Base-by-base conservation (phyloP, 1,284 basidiomycete species). In the Cryptococcus sp. region DNA sequence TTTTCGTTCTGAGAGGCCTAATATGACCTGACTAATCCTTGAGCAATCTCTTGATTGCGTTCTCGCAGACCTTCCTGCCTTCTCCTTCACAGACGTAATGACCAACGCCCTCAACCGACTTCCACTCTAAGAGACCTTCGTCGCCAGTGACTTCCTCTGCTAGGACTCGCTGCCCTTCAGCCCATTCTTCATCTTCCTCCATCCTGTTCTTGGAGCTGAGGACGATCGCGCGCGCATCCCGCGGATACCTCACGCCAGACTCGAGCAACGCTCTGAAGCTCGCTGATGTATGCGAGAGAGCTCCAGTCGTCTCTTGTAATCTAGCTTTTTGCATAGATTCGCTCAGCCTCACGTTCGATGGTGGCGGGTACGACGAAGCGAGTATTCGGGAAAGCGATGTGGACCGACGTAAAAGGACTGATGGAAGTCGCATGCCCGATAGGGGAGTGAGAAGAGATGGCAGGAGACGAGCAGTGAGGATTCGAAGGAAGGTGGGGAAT, bases 121-220 rank as follows among this genome's bases (percentile, higher is more conserved):
- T 53, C 75, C 75, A 77, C 17, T 62, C 59, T 17, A 72, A 55
- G 54, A 73, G 50, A 5, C 69, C 73, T 17, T 67, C 63, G 43
- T 72, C 67, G 20, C 63, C 57, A 26, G 72, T 76, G 17, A 76
- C 72, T 41, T 73, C 71, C 59, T 72, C 63, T 13, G 68, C 71
- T 43, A 77, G 50, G 11, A 65, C 65, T 17, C 69, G 49, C 55
- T 77, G 75, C 3, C 72, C 75, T 45, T 72, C 67, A 25, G 62
- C 66, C 75, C 75, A 77, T 6, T 51, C 61, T 16, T 64, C 64
- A 38, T 69, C 62, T 11, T 52, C 49, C 22, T 70, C 62, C 67
- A 77, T 72, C 39, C 65, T 43, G 22, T 64, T 54, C 16, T 65
- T 46, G 16, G 60, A 64, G 20, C 55, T 62, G 19, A 77, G 54